These are phyloP conservation scores for Knufia petricola DNA, from an alignment of 2,329 filamentous ascomycete genomes.

Conservation along the genomic window DNA sequence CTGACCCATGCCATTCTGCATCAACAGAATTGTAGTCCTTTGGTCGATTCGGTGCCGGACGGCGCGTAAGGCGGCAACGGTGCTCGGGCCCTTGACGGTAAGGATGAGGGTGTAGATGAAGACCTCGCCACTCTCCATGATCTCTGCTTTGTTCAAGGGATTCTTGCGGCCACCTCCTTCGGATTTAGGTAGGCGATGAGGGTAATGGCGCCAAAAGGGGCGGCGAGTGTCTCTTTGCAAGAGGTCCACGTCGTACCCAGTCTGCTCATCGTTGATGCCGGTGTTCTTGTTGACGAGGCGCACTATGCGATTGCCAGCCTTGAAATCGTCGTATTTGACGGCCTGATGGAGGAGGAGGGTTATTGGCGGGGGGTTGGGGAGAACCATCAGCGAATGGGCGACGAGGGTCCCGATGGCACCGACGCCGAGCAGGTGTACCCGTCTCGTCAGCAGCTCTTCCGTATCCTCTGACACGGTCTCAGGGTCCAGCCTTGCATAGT, in stretches of 20 bases:
- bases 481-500: slow-evolving; percentile 7
- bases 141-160: slow-evolving; percentile 14
- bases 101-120: slow-evolving; percentile 67
- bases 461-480: slow-evolving; percentile 1
- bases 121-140: slow-evolving; percentile 29
- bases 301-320: slow-evolving; percentile 24
- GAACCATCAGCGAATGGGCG: slow-evolving; percentile 58
- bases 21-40: slow-evolving; percentile 61
- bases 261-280: slow-evolving; percentile 34
- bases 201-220: slow-evolving; percentile 22
- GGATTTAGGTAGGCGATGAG: no score
- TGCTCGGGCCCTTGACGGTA: slow-evolving; percentile 62
- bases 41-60: slow-evolving; percentile 59
- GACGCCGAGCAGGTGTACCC: slow-evolving; percentile 68
- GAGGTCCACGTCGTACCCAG: slow-evolving; percentile 37
- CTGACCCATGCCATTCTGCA: slow-evolving; percentile 75
- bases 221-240: neutral
- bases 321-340: slow-evolving; percentile 29
- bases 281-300: slow-evolving; percentile 30
- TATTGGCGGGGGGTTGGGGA: slow-evolving; percentile 57
- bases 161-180: neutral
- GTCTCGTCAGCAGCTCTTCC: slow-evolving; percentile 26
- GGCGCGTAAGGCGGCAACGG: slow-evolving; percentile 54
- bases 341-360: slow-evolving; percentile 66
- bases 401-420: slow-evolving; percentile 75